Evolutionary conservation across 768 basidiomycete genomes (phyloP).

Genomic region (Pleurotus pulmonarius): DNA sequence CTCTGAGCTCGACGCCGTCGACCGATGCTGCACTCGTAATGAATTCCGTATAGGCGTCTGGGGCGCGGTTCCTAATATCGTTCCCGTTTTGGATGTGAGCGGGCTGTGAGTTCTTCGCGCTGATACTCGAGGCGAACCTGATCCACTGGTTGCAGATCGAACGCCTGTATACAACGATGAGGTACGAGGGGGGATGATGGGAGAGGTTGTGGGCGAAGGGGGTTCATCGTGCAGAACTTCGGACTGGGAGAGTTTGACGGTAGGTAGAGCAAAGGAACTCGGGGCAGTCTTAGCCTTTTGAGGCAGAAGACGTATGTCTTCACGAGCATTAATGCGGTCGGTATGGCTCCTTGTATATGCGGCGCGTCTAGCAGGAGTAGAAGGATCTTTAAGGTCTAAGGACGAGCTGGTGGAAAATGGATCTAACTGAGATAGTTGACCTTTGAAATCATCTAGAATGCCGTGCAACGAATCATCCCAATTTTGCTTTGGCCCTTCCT

Average conservation of each 20-base stretch:
- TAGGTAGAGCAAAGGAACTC: constrained; percentile 18
- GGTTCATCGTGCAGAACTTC: constrained; percentile 18
- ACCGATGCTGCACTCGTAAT: constrained; percentile 63
- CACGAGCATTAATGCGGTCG: constrained; percentile 19
- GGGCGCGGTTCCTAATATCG: constrained; percentile 15
- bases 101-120: constrained; percentile 37
- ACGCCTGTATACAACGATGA: constrained; percentile 42
- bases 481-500: constrained; percentile 11
- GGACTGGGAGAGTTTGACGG: constrained; percentile 26
- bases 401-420: constrained; percentile 39
- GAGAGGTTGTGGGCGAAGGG: constrained; percentile 13
- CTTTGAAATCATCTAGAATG: constrained; percentile 70
- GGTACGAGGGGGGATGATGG: constrained; percentile 46
- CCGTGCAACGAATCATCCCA: constrained; percentile 48
- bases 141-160: constrained; percentile 24
- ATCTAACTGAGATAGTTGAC: constrained; percentile 66
- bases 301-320: constrained; percentile 19
- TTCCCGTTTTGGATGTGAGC: constrained; percentile 39
- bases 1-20: constrained; percentile 76
- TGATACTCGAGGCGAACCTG: constrained; percentile 27
- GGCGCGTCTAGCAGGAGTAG: constrained; percentile 47
- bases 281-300: constrained; percentile 15
- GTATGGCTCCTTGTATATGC: constrained; percentile 31
- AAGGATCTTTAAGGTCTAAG: constrained; percentile 66
- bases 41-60: constrained; percentile 21